Percentiles rank a stretch among this genome's conserved stretches.
These are phyloP conservation scores for Puccinellia tenuiflora DNA, from an alignment of 176 grass and related monocot genomes.

Conservation along the genomic window DNA sequence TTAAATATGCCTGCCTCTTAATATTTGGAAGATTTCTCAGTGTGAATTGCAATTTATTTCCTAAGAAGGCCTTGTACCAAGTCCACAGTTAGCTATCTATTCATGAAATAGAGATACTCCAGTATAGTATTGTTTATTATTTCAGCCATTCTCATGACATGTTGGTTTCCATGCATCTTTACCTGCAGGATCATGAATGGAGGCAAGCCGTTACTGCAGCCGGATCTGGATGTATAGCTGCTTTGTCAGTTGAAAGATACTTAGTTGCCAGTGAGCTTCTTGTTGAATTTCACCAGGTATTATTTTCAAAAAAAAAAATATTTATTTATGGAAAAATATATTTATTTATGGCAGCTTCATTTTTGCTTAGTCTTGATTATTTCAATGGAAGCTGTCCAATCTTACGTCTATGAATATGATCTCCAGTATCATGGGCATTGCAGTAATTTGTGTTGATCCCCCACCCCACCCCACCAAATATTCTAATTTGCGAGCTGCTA, in stretches of 20 bases:
- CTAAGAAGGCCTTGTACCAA: neutral
- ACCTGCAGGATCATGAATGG: constrained; percentile 89
- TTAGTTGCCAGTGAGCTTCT: constrained; percentile 75
- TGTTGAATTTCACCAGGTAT: constrained; percentile 98
- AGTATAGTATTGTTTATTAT: neutral
- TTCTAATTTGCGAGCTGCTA: neutral
- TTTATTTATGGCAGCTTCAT: too few species aligned
- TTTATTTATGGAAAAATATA: too few species aligned
- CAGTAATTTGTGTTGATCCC: neutral
- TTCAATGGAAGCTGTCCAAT: constrained; percentile 8
- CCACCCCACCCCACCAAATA: too few species aligned
- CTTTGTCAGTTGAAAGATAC: constrained; percentile 99
- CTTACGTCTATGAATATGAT: neutral
- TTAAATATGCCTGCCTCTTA: constrained; percentile 8
- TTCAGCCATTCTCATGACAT: neutral
- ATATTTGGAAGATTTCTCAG: neutral
- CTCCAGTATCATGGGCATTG: neutral
- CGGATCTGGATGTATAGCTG: constrained; percentile 93
- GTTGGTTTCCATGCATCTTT: constrained; percentile 18
- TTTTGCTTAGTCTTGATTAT: neutral
- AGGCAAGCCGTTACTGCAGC: constrained; percentile 96
- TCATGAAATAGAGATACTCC: neutral
- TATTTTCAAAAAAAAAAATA: neutral
- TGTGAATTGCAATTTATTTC: constrained; percentile 6
- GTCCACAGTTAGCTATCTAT: constrained; percentile 7